phyloP scores from a whole-genome alignment of 257 asterid genomes.

The Pogostemon cablin region DNA sequence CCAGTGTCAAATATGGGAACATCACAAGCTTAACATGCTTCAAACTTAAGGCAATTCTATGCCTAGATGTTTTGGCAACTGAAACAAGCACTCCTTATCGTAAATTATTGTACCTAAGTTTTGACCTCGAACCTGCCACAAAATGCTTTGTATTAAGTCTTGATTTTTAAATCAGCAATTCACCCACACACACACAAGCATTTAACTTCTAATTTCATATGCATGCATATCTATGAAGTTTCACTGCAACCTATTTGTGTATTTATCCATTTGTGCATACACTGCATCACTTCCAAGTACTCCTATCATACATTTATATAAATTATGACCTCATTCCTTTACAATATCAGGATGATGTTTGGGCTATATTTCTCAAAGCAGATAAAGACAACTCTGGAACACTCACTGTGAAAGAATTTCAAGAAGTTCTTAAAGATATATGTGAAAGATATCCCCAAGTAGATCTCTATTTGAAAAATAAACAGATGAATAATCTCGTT shows the following conservation, averaged over 20 bases:
- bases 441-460: conserved; percentile 95
- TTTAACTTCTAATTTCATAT: background rate
- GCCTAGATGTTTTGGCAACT: conserved; percentile 3
- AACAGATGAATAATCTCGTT: conserved; percentile 54
- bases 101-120: conserved; percentile 17
- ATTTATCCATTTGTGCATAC: background rate
- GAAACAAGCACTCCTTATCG: background rate
- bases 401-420: conserved; percentile 84
- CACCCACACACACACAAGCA: background rate
- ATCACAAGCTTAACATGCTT: background rate
- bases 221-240: conserved; percentile 3
- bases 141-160: background rate
- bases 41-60: background rate
- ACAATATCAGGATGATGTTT: conserved; percentile 68
- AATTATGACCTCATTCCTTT: conserved; percentile 3
- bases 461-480: conserved; percentile 68
- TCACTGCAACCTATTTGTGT: background rate
- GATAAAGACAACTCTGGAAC: conserved; percentile 93
- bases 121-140: background rate
- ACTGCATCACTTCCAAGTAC: background rate
- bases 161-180: background rate
- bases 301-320: conserved; percentile 23
- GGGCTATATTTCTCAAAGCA: conserved; percentile 81
- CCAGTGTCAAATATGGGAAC: background rate
- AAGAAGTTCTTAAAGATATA: conserved; percentile 78